Conservation (phyloP, 805 yeast genomes). For the Myxozyma mucilagina region DNA sequence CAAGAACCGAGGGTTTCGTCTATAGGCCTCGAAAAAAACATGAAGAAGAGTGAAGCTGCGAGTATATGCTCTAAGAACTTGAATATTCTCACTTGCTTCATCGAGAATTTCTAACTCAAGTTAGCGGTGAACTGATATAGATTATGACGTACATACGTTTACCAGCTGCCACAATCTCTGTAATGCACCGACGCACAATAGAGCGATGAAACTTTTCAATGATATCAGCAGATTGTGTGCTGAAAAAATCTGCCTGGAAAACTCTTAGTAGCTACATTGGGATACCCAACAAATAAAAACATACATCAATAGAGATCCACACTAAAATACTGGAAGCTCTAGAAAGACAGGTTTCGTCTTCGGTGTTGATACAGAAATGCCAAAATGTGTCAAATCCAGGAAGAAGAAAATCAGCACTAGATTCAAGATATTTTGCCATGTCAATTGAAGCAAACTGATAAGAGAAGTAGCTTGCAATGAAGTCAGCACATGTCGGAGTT, state of each 20-base stretch:
- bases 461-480: conserved; percentile 9
- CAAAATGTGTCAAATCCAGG: conserved; percentile 21
- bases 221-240: not conserved
- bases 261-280: not conserved
- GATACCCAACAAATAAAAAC: not conserved
- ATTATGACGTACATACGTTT: not conserved
- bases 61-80: not conserved
- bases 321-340: not conserved
- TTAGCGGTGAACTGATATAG: not conserved
- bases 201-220: conserved; percentile 10
- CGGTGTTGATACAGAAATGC: conserved; percentile 14
- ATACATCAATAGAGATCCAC: conserved; percentile 7
- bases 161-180: conserved; percentile 5
- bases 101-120: not conserved
- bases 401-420: not conserved
- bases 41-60: conserved; percentile 14
- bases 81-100: not conserved
- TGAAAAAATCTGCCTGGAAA: conserved; percentile 9
- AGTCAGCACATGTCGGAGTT: conserved; percentile 9
- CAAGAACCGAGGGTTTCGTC: not conserved
- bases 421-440: not conserved
- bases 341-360: not conserved
- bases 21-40: conserved; percentile 3
- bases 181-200: conserved; percentile 7
- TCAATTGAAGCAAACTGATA: not conserved